These are phyloP conservation scores for Comarum palustre DNA, from an alignment of 306 rosid species.

Conservation along the genomic window DNA sequence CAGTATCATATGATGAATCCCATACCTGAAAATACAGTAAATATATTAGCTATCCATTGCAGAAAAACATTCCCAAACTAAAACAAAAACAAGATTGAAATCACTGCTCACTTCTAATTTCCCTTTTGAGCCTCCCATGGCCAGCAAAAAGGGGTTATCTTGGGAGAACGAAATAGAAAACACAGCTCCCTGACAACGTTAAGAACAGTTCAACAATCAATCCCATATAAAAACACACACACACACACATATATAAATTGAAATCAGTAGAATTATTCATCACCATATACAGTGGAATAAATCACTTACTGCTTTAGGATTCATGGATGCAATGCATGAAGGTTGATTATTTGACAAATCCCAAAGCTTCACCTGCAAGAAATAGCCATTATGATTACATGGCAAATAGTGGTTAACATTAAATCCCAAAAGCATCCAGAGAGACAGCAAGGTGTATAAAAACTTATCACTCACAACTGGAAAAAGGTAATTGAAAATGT, in stretches of 20 bases:
- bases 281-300: neutral
- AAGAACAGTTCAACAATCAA: constrained; percentile 25
- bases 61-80: neutral
- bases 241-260: neutral
- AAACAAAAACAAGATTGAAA: constrained; percentile 8
- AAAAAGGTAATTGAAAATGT: too few species aligned
- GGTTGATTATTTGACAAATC: constrained; percentile 88
- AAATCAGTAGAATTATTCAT: neutral
- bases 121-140: constrained; percentile 87
- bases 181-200: constrained; percentile 66
- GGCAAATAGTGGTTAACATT: neutral
- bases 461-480: too few species aligned
- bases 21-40: constrained; percentile 51
- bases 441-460: neutral
- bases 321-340: constrained; percentile 57
- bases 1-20: constrained; percentile 60
- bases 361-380: constrained; percentile 82
- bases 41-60: neutral
- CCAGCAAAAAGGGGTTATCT: constrained; percentile 81
- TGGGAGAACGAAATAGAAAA: constrained; percentile 66
- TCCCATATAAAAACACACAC: neutral
- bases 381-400: constrained; percentile 5
- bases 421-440: neutral
- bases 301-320: constrained; percentile 57
- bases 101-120: constrained; percentile 54